A percentile compares a stretch with the other conserved stretches of the same genome.
Conservation (phyloP, 2,329 filamentous ascomycete species). For the Erysiphe pulchra region DNA sequence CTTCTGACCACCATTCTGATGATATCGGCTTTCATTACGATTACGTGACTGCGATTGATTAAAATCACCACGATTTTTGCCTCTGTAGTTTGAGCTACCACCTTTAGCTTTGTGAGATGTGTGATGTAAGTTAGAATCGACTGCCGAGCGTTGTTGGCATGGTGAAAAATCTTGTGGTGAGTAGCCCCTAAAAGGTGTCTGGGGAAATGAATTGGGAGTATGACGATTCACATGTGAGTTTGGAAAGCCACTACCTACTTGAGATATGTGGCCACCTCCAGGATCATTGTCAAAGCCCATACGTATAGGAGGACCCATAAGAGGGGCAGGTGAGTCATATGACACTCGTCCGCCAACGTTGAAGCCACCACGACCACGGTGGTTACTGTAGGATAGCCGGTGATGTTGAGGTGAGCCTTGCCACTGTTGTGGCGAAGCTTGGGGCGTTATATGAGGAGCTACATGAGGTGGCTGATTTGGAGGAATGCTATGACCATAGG, state of each 20-base stretch:
- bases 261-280: conserved; percentile 15
- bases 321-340: conserved; percentile 14
- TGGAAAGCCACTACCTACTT: conserved; percentile 20
- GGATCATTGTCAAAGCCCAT: conserved; percentile 27
- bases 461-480: conserved; percentile 14
- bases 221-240: conserved; percentile 14
- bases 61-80: conserved; percentile 16
- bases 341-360: conserved; percentile 19
- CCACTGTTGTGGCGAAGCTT: conserved; percentile 18
- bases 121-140: conserved; percentile 15
- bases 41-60: conserved; percentile 15
- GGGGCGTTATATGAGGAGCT: conserved; percentile 6
- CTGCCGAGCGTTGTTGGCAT: conserved; percentile 12
- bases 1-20: conserved; percentile 9
- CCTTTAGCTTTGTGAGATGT: conserved; percentile 16
- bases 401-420: conserved; percentile 9
- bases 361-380: conserved; percentile 14
- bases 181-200: conserved; percentile 16
- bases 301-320: conserved; percentile 28
- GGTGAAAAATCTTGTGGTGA: conserved; percentile 15
- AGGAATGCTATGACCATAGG: conserved; percentile 15
- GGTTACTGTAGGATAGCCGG: conserved; percentile 17
- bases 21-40: conserved; percentile 12
- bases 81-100: conserved; percentile 10
- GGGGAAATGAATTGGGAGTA: conserved; percentile 11